phyloP scores from a whole-genome alignment of 495 filamentous ascomycete genomes.

The Annulohypoxylon stygium region DNA sequence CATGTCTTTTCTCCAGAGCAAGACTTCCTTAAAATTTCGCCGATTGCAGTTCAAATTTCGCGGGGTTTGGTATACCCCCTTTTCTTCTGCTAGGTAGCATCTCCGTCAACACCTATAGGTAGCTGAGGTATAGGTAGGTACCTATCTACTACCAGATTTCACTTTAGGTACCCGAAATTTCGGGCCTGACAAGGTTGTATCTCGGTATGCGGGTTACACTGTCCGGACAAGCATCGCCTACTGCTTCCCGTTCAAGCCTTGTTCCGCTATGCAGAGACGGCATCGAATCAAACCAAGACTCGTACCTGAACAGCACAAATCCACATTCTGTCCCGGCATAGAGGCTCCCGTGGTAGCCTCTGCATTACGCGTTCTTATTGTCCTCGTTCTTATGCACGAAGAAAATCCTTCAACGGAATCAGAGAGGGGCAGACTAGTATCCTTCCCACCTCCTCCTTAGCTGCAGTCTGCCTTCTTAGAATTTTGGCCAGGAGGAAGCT shows the following conservation, averaged over 20 bases:
- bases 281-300: conserved; percentile 34
- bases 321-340: conserved; percentile 38
- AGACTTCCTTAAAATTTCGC: not conserved
- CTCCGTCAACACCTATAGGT: not conserved
- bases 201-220: conserved; percentile 40
- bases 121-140: not conserved
- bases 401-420: conserved; percentile 18
- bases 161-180: conserved; percentile 34
- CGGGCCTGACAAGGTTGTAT: conserved; percentile 31
- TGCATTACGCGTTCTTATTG: conserved; percentile 24
- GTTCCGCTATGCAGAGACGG: conserved; percentile 26
- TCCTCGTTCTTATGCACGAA: conserved; percentile 15
- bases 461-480: conserved; percentile 4
- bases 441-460: conserved; percentile 22
- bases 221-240: conserved; percentile 37
- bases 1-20: not conserved
- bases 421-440: not conserved
- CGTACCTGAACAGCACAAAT: conserved; percentile 23
- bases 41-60: not conserved
- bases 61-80: conserved; percentile 1
- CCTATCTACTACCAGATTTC: conserved; percentile 8
- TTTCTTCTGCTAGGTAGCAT: not conserved
- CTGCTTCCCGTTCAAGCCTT: conserved; percentile 42
- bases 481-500: conserved; percentile 13
- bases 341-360: conserved; percentile 32